phyloP scores from a whole-genome alignment of 2,329 filamentous ascomycete genomes.

The Teratosphaeria destructans region DNA sequence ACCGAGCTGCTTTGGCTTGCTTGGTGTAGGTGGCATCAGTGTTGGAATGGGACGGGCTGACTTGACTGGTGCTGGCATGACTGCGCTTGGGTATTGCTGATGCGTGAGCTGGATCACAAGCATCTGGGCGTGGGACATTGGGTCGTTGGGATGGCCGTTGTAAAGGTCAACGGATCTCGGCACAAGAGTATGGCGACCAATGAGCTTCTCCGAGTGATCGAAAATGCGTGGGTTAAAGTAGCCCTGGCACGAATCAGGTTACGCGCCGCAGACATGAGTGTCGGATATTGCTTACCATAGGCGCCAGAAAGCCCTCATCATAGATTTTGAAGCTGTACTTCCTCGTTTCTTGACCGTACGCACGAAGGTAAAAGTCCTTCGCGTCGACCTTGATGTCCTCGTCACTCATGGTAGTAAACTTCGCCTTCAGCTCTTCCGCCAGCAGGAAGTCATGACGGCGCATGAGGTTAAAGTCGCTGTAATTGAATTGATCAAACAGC shows the following conservation, averaged over 20 bases:
- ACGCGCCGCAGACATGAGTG: not conserved
- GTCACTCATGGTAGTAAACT: constrained; percentile 84
- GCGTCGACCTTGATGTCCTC: constrained; percentile 79
- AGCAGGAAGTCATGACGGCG: constrained; percentile 85
- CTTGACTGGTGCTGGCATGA: constrained; percentile 29
- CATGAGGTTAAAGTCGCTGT: constrained; percentile 84
- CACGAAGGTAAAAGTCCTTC: constrained; percentile 81
- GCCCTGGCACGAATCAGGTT: constrained; percentile 37
- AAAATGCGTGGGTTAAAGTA: constrained; percentile 84
- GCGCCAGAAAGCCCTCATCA: constrained; percentile 87
- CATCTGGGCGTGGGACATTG: constrained; percentile 72
- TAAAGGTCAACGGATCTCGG: constrained; percentile 89
- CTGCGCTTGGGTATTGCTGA: constrained; percentile 27
- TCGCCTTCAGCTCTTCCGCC: constrained; percentile 90
- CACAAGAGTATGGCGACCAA: constrained; percentile 68
- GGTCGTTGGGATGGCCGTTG: constrained; percentile 85
- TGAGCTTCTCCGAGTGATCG: constrained; percentile 69
- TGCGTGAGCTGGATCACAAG: constrained; percentile 47
- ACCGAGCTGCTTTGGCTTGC: constrained; percentile 41
- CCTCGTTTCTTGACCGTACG: constrained; percentile 74
- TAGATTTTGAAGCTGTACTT: constrained; percentile 97
- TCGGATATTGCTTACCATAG: constrained; percentile 49
- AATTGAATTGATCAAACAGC: constrained; percentile 91
- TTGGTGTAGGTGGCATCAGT: constrained; percentile 14
- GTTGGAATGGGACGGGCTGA: constrained; percentile 35